Evolutionary conservation across 352 stramenopile genomes (phyloP).

Genomic region (Thalassiosira exigua): DNA sequence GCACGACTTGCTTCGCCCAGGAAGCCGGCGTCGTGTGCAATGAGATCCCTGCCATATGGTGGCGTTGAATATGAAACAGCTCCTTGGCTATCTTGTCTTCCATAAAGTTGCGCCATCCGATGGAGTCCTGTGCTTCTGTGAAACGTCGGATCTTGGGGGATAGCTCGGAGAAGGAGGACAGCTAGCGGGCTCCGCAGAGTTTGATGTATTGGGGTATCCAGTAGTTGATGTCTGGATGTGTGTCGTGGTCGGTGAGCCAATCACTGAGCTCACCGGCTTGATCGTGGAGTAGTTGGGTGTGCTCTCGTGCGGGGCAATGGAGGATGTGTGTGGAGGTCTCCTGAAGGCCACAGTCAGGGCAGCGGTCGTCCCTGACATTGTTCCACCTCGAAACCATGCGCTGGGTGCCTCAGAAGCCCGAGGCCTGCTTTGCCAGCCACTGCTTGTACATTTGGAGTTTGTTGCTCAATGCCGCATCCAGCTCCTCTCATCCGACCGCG

Average conservation of each 20-base stretch:
- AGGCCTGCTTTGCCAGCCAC: background rate
- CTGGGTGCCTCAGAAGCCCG: background rate
- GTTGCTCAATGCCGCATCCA: background rate
- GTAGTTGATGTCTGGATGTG: conserved; percentile 21
- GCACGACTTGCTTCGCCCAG: conserved; percentile 8
- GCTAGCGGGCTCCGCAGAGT: background rate
- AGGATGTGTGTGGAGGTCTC: conserved; percentile 6
- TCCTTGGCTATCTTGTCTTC: conserved; percentile 6
- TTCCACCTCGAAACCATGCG: background rate
- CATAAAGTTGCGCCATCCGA: conserved; percentile 12
- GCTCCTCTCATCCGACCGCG: background rate
- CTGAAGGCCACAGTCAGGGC: conserved; percentile 16
- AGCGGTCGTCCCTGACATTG: background rate
- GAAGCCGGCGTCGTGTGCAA: background rate
- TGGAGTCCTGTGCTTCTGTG: background rate
- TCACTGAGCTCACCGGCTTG: background rate
- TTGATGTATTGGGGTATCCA: conserved; percentile 21
- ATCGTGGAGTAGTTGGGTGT: background rate
- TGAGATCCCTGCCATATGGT: background rate
- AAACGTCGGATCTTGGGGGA: background rate
- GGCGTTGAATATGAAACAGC: background rate
- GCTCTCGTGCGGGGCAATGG: background rate
- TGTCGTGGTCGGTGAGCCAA: conserved; percentile 3
- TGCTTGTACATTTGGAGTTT: background rate
- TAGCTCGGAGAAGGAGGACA: background rate